Conservation (phyloP, 495 filamentous ascomycete species). For the Daldinia caldariorum region DNA sequence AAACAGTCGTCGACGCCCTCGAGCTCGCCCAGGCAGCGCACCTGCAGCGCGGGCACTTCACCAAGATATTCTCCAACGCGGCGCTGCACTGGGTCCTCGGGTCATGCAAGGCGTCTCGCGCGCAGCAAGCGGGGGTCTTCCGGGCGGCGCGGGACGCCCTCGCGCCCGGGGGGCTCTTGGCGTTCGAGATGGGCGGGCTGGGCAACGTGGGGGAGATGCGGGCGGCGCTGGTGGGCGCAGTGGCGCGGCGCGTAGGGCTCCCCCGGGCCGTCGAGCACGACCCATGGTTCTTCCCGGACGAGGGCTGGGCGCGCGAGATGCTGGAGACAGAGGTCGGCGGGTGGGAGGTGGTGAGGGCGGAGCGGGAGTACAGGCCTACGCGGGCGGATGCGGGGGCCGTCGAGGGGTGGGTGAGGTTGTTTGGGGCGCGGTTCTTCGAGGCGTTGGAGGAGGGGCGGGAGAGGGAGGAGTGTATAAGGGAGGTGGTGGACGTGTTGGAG, state of each 20-base stretch:
- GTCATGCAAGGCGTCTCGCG: constrained; percentile 37
- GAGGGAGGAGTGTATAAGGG: constrained; percentile 63
- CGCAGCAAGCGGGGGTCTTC: constrained; percentile 52
- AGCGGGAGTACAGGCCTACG: constrained; percentile 74
- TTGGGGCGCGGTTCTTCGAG: constrained; percentile 68
- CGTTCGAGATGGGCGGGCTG: constrained; percentile 78
- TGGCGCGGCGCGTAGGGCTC: constrained; percentile 64
- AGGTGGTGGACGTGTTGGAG: constrained; percentile 67
- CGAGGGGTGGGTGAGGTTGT: constrained; percentile 76
- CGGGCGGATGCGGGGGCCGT: constrained; percentile 65
- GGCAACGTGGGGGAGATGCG: constrained; percentile 76
- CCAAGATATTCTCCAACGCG: constrained; percentile 81
- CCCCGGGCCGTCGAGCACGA: constrained; percentile 57
- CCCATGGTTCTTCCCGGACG: constrained; percentile 82
- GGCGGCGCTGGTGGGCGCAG: constrained; percentile 62
- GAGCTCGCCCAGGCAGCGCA: constrained; percentile 33
- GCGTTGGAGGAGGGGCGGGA: constrained; percentile 54
- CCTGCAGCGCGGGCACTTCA: constrained; percentile 51
- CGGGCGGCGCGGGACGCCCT: constrained; percentile 59
- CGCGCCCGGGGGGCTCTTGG: constrained; percentile 66
- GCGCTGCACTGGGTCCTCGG: constrained; percentile 82
- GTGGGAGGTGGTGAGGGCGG: constrained; percentile 68
- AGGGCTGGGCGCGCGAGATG: constrained; percentile 60
- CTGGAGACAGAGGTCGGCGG: constrained; percentile 63
- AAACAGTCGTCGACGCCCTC: constrained; percentile 52